These are phyloP conservation scores for Ormosia semicastrata DNA, from an alignment of 306 rosid species.

Conservation along the genomic window DNA sequence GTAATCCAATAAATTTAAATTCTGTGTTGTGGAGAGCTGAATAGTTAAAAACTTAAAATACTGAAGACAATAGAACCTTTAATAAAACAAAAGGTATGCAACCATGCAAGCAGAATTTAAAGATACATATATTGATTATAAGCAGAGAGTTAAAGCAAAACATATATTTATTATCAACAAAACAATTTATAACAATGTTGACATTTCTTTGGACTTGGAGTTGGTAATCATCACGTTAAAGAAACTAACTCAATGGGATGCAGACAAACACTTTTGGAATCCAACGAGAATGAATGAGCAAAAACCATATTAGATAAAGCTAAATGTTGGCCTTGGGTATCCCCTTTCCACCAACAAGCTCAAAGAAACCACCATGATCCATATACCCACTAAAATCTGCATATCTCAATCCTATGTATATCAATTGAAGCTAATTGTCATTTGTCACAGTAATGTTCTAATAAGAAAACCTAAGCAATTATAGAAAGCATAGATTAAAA, in stretches of 20 bases:
- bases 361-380: slow-evolving; percentile 8
- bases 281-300: not conserved
- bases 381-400: not conserved
- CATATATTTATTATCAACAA: not conserved
- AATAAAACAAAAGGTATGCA: slow-evolving; percentile 1
- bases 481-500: not conserved
- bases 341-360: slow-evolving; percentile 12
- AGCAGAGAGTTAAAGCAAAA: not conserved
- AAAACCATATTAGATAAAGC: slow-evolving; percentile 19
- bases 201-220: slow-evolving; percentile 1
- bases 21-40: not conserved
- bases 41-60: slow-evolving; percentile 6
- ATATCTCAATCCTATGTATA: not conserved
- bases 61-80: slow-evolving; percentile 2
- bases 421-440: not conserved
- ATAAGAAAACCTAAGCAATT: slow-evolving; percentile 17
- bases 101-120: not conserved
- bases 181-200: not conserved
- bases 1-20: slow-evolving; percentile 5
- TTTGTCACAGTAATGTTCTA: not conserved
- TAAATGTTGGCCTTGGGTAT: slow-evolving; percentile 1
- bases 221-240: not conserved
- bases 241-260: slow-evolving; percentile 4
- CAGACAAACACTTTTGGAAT: not conserved
- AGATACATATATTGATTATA: not conserved